Evolutionary conservation across 2,329 filamentous ascomycete genomes (phyloP).

Genomic region (Ophiobolus disseminans): DNA sequence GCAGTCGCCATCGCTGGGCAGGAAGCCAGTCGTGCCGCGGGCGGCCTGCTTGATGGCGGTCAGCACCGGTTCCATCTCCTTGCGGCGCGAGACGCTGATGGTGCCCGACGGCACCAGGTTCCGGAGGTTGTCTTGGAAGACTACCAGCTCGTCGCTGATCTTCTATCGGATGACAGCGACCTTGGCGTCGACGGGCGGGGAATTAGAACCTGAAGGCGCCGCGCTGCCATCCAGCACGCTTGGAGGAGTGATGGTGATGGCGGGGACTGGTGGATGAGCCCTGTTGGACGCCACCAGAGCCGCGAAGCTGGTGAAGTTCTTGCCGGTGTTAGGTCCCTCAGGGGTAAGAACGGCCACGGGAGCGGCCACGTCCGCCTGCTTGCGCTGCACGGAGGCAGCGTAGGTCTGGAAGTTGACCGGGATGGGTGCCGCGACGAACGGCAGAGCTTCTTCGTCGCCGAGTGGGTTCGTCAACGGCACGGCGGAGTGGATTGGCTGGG

Average conservation of each 20-base stretch:
- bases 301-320: slow-evolving; percentile 2
- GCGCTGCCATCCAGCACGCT: background rate
- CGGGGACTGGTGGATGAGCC: background rate
- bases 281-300: background rate
- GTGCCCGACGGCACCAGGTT: background rate
- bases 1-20: background rate
- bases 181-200: background rate
- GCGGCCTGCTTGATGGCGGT: background rate
- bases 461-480: background rate
- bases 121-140: background rate
- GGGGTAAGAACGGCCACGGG: background rate
- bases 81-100: background rate
- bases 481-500: background rate
- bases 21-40: background rate
- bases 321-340: background rate
- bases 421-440: background rate
- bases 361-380: background rate
- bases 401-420: background rate
- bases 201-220: background rate
- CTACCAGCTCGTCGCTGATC: background rate
- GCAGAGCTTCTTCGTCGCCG: background rate
- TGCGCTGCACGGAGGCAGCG: background rate
- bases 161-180: background rate
- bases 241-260: background rate
- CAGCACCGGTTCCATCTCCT: background rate